Base-by-base conservation (phyloP, 2,329 filamentous ascomycete species). In the Fusarium xyrophilum region DNA sequence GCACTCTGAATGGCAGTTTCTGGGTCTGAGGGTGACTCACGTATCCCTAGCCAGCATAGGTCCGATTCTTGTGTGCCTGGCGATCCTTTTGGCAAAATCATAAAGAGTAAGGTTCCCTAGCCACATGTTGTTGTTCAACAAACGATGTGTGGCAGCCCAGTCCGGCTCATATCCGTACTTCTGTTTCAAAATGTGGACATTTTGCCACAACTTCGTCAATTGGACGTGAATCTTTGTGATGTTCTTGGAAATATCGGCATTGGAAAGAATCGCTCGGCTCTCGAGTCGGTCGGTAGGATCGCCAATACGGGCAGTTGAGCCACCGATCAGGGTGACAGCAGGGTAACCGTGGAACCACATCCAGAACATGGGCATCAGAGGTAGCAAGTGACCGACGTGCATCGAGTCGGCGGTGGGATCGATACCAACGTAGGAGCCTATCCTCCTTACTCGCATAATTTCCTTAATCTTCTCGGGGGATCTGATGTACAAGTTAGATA, bases 1-100 rank as follows among this genome's bases (percentile, higher is more conserved):
- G 74, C 15, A 19, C 15, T n/a, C n/a, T 5, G n/a, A 21, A 6
- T 9, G 8, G 7, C 12, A 14, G 4, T 39, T 28, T 10, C 27
- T 23, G 4, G 15, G 33, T 11, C 13, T 19, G 5, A 17, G 35
- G 17, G 13, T 27, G 25, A 87, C 91, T 84, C 79, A 93, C 90
- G 92, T 96, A 67, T 98, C 95, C 73, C 93, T 89, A 54, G 89
- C 88, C 62, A 99, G 84, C 92, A 99, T 93, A 6, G 93, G 86
- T 2, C 95, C 93, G 52, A 99, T 81, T 61, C 95, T 86, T 76
- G 93, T 88, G 46, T 89, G 85, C 33, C 85, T 86, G 5, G 93
- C 96, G 32, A 97, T 81, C 59, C 89, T 85, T 75, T 87, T 86
- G 70, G 96, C 82, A 53, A 97, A 86, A 46, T 97, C 91, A 50